These are phyloP conservation scores for Kluyveromyces nonfermentans DNA, from an alignment of 805 yeast species.

Conservation along the genomic window DNA sequence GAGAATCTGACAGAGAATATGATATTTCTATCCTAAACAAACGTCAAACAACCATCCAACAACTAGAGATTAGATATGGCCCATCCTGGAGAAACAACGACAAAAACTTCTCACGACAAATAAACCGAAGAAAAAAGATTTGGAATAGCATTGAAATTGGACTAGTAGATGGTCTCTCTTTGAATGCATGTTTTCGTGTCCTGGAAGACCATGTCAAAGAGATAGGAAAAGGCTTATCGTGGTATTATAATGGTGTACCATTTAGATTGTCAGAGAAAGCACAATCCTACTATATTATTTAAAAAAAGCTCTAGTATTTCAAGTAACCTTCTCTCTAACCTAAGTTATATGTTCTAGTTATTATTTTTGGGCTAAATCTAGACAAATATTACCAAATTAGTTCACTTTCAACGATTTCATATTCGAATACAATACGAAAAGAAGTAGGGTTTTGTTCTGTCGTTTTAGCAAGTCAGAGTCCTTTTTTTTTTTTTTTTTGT, in stretches of 20 bases:
- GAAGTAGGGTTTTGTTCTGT: too few relatives aligned
- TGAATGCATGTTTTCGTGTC: constrained; percentile 16
- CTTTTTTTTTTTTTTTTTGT: background rate
- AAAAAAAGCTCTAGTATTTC: background rate
- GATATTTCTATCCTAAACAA: constrained; percentile 12
- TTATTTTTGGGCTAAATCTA: too few relatives aligned
- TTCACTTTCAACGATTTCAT: too few relatives aligned
- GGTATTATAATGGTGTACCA: constrained; percentile 26
- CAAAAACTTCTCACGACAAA: constrained; percentile 25
- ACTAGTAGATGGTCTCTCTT: constrained; percentile 14
- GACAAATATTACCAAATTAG: too few relatives aligned
- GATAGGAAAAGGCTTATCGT: constrained; percentile 19
- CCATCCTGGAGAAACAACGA: constrained; percentile 25
- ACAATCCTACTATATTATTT: background rate
- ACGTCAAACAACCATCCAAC: constrained; percentile 17
- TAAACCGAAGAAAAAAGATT: constrained; percentile 25
- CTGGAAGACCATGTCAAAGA: constrained; percentile 18
- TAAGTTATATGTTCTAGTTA: too few relatives aligned
- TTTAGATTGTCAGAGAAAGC: constrained; percentile 14
- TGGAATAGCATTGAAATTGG: constrained; percentile 26
- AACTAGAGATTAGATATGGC: constrained; percentile 19
- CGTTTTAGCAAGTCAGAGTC: too few relatives aligned
- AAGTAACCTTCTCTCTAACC: background rate
- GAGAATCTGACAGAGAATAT: background rate
- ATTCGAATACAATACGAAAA: too few relatives aligned